A percentile compares a stretch with the other conserved stretches of the same genome.
These are phyloP conservation scores for Stellera chamaejasme DNA, from an alignment of 345 rosid genomes.

Conservation along the genomic window DNA sequence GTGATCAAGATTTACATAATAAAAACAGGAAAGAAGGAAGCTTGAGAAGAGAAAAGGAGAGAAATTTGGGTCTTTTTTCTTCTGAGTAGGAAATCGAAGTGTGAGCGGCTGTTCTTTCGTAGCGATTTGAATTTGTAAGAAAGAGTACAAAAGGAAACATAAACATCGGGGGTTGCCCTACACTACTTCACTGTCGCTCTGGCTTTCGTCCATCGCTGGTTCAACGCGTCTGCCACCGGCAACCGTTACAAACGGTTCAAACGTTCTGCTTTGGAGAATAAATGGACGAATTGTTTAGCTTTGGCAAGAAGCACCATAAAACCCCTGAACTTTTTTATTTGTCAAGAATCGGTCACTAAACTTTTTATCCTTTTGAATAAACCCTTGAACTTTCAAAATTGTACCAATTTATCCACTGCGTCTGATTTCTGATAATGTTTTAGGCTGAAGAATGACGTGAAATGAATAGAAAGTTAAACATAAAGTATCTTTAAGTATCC, in stretches of 20 bases:
- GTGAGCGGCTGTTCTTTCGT: conserved; percentile 1
- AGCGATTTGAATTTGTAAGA: background rate
- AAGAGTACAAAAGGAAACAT: background rate
- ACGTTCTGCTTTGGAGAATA: too few species aligned
- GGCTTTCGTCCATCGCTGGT: background rate
- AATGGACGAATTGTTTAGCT: too few species aligned
- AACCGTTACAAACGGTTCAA: conserved; percentile 1
- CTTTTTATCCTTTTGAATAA: too few species aligned
- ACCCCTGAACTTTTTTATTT: too few species aligned
- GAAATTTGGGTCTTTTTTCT: background rate
- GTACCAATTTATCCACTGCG: too few species aligned
- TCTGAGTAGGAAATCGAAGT: background rate
- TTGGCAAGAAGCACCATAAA: too few species aligned
- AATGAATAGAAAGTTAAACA: too few species aligned
- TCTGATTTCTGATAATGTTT: too few species aligned
- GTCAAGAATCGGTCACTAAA: too few species aligned
- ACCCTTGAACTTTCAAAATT: too few species aligned
- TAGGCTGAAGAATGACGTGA: too few species aligned
- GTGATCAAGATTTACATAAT: background rate
- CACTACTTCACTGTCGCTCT: background rate
- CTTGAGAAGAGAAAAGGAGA: background rate
- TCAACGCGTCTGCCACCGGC: conserved; percentile 5
- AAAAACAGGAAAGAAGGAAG: background rate
- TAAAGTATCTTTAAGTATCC: too few species aligned
- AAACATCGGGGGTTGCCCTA: background rate